Evolutionary conservation across 768 basidiomycete genomes (phyloP), one percentile per base, ranked within the genome.

Genomic region (Tephrocybe rancida): DNA sequence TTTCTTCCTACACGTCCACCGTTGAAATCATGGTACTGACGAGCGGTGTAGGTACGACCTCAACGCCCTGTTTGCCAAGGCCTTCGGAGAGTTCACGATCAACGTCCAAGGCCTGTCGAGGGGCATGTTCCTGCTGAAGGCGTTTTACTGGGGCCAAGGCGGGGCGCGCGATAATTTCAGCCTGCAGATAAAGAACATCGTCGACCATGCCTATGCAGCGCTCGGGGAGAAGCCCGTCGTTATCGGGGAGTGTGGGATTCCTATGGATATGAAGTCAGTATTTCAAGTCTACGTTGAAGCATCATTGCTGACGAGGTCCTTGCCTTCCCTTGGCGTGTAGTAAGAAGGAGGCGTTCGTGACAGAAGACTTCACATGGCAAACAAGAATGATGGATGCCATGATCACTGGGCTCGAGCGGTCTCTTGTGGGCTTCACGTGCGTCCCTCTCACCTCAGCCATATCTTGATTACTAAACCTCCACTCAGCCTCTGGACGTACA

Each of bases 231-330:
- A 71, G 16, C 96, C 96, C 10, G 83, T 93, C 35, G 70, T 98
- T 11, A 81, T 99, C 54, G 95, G 95, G 18, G 96, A 99, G 69
- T 92, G 89, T 57, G 96, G 96, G 26, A 79, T 98, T 19, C 96
- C 96, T 1, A 96, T 98, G 88, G 97, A 99, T 62, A 84, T 97
- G 80, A 98, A 99, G 94, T 95, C 62, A 38, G 88, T 74, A 3
- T 30, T 24, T 7, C 34, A n/a, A 16, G 45, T 11, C 32, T 14
- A 3, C n/a, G 26, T 39, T 35, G 16, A 1, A 22, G 11, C 39
- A 16, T 21, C 11, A 42, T 9, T 57, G 27, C 49, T 60, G 22
- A 48, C 37, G 18, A 19, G 27, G 34, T 21, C 16, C 16, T 34
- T 22, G 21, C 22, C 24, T 48, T 18, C 50, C 13, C n/a, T n/a